phyloP scores from a whole-genome alignment of 2,329 filamentous ascomycete genomes.

The Didymella sp. region DNA sequence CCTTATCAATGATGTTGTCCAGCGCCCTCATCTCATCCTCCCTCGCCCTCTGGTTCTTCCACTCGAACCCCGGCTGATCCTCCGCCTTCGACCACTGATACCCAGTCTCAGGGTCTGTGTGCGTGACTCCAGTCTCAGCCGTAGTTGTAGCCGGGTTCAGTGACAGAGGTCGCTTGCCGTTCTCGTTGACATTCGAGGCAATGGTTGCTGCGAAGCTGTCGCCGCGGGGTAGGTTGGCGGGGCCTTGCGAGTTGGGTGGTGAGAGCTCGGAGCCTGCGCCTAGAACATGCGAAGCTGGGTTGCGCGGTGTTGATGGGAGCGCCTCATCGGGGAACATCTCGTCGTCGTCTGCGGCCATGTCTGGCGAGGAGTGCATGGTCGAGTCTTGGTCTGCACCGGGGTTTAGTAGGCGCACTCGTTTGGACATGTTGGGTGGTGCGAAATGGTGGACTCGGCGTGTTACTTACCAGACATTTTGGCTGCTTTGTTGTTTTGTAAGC shows the following conservation, averaged over 20 bases:
- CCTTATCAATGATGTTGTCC: slow-evolving; percentile 46
- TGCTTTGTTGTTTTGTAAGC: neutral
- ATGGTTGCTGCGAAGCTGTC: slow-evolving; percentile 28
- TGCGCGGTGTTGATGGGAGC: slow-evolving; percentile 54
- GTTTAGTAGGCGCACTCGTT: slow-evolving; percentile 22
- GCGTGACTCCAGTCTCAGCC: slow-evolving; percentile 6
- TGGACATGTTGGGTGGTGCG: slow-evolving; percentile 20
- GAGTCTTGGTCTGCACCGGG: slow-evolving; percentile 59
- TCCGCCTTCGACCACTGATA: slow-evolving; percentile 48
- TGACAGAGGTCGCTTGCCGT: slow-evolving; percentile 46
- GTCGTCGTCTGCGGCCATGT: slow-evolving; percentile 46
- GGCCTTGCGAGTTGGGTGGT: slow-evolving; percentile 61
- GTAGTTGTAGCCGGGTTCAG: slow-evolving; percentile 25
- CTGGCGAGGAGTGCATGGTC: slow-evolving; percentile 59
- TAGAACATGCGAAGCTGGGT: slow-evolving; percentile 35
- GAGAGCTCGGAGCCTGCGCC: slow-evolving; percentile 57
- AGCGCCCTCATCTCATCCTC: slow-evolving; percentile 47
- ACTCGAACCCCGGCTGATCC: slow-evolving; percentile 49
- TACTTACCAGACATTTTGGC: slow-evolving; percentile 15
- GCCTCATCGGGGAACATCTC: slow-evolving; percentile 55
- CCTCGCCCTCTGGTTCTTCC: slow-evolving; percentile 47
- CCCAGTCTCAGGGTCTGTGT: slow-evolving; percentile 40
- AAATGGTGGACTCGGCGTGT: neutral
- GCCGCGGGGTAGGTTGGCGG: slow-evolving; percentile 32
- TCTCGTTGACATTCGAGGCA: slow-evolving; percentile 43